Base-by-base conservation (phyloP, 106 monocot species). In the Acorus calamus region DNA sequence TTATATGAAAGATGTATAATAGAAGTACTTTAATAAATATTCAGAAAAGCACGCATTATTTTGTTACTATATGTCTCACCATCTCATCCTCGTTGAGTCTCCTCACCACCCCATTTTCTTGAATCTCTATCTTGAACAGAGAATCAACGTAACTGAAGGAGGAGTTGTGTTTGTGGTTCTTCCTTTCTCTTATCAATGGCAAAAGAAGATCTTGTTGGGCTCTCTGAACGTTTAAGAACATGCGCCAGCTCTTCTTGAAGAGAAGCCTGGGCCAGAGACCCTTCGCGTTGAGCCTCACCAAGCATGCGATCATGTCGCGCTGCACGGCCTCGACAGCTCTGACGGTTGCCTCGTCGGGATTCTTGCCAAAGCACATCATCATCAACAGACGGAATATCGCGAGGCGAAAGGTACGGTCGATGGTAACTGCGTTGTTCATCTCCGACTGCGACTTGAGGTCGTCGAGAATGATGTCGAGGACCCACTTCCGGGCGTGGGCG, bases 131-230 rank as follows among this genome's bases (percentile, higher is more conserved):
- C 8, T 73, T 59, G 45, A 66, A 45, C 8, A 66, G 60, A 2
- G 73, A 59, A 7, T 73, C 73, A 8, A 66, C 50, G 66, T 73
- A 73, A 9, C 44, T 64, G 64, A 49, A 11, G 13, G 57, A 11
- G 43, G 57, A 56, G 5, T 14, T 45, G 14, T 10, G 51, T 11
- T 56, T 11, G 49, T 44, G 43, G 12, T 49, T 8, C 6, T 43
- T 4, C 8, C 58, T 46, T 3, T 11, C 41, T 42, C 41, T 5
- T 42, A 59, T 42, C 42, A 59, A 42, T 6, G 59, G 59, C 28
- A 6, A 42, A 6, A 41, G 2, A 5, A 9, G 3, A 4, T 14
- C 41, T 42, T 59, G 4, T 42, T 41, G 42, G 42, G 6, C 44
- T 4, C 59, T 14, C 6, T 42, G 59, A 44, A 59, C 10, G 6